phyloP scores from a whole-genome alignment of 1,284 basidiomycete genomes.

The Thecaphora thlaspeos region DNA sequence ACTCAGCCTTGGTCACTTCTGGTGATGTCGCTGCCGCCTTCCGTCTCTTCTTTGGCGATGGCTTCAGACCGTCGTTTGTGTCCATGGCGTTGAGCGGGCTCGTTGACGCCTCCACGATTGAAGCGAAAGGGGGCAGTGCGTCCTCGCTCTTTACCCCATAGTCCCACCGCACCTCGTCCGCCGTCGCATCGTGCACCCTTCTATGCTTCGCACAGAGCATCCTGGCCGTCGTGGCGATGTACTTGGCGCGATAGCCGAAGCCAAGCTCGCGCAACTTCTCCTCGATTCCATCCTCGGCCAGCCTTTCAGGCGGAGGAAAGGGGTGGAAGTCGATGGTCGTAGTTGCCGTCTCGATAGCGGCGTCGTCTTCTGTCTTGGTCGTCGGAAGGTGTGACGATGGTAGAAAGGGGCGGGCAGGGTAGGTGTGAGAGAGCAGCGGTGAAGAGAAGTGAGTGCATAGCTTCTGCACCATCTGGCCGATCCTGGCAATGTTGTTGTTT shows the following conservation, averaged over 20 bases:
- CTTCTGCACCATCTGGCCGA: constrained; percentile 57
- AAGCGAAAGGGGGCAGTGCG: too few species aligned
- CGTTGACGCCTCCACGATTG: too few species aligned
- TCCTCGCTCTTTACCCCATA: constrained; percentile 1
- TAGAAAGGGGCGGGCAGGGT: constrained; percentile 38
- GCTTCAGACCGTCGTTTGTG: too few species aligned
- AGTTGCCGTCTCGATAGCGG: constrained; percentile 9
- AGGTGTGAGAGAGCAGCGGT: constrained; percentile 61
- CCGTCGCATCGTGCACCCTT: background rate
- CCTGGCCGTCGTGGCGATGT: constrained; percentile 77
- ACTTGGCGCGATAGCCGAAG: constrained; percentile 93
- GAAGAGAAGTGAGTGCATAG: constrained; percentile 62
- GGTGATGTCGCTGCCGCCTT: background rate
- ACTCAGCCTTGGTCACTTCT: background rate
- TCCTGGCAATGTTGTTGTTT: constrained; percentile 77
- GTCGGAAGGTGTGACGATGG: too few species aligned
- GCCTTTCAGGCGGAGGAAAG: constrained; percentile 74
- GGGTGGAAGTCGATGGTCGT: constrained; percentile 67
- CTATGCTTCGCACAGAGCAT: constrained; percentile 66
- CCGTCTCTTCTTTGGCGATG: background rate
- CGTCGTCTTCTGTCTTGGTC: background rate
- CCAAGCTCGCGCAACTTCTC: constrained; percentile 72
- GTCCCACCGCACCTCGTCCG: background rate
- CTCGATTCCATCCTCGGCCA: constrained; percentile 66
- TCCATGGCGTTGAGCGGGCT: too few species aligned